Evolutionary conservation across 345 rosid genomes (phyloP), one percentile per base, ranked within the genome.

Genomic region (Rhizophora apiculata): DNA sequence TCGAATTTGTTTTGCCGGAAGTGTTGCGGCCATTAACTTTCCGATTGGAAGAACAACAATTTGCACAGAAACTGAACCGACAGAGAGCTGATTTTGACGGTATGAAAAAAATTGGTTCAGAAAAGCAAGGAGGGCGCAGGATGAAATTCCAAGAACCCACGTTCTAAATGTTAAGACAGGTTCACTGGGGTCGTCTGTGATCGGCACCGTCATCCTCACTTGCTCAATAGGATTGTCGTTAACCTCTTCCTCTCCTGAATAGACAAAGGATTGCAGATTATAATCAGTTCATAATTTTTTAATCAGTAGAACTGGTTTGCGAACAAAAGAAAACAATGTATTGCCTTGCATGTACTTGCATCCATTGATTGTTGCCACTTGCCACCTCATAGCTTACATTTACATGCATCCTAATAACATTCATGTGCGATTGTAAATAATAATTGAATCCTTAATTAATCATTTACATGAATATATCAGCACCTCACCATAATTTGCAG

Each of bases 41-140:
- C 89, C 89, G 0, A 79, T 0, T 6, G 86, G 85, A 8, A 83
- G 82, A 36, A 52, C 70, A n/a, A 83, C 58, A 58, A 85, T 85
- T 30, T 85, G 89, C 7, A 77, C 82, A 1, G 83, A 71, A 21
- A 80, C 73, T 6, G 82, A 56, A 7, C 64, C 15, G 31, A 85
- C 27, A 2, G 21, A 18, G 6, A 85, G 72, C 48, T 55, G 65
- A 58, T 83, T 83, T 48, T 67, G 61, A 20, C 86, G 83, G 43
- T 74, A 85, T 8, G 19, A 30, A 27, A 82, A 85, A 61, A 82
- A 81, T 31, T 82, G 80, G 74, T 82, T 72, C 65, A 81, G 62
- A 36, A 80, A 81, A 7, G 85, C 46, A 1, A 75, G 77, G 32
- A 85, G 10, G 52, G 43, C n/a, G 16, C 86, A 85, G 1, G 83